phyloP scores from a whole-genome alignment of 495 filamentous ascomycete species.

The Penicillium cosmopolitanum region DNA sequence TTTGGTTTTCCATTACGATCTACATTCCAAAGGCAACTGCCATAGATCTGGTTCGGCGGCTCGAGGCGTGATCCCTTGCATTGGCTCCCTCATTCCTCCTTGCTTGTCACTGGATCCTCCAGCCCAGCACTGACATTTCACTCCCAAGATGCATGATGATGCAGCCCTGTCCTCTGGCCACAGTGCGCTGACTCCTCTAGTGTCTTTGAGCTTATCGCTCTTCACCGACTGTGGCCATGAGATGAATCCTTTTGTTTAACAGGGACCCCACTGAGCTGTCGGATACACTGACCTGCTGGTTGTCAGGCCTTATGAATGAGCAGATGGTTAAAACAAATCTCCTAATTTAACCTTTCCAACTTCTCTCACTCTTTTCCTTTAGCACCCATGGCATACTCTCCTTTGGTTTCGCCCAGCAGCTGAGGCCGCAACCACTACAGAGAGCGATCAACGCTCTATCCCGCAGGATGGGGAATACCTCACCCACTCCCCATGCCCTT shows the following conservation, averaged over 20 bases:
- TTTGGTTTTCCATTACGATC: constrained; percentile 18
- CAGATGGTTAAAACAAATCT: background rate
- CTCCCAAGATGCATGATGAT: constrained; percentile 21
- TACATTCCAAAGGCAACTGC: constrained; percentile 34
- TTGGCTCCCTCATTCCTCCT: constrained; percentile 25
- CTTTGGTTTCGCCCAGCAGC: background rate
- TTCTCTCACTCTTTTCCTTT: background rate
- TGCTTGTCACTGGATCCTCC: constrained; percentile 24
- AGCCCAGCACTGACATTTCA: constrained; percentile 23
- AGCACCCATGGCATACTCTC: background rate
- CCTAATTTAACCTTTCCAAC: background rate
- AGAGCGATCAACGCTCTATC: constrained; percentile 11
- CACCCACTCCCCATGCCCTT: constrained; percentile 38
- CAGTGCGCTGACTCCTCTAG: background rate
- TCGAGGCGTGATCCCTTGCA: constrained; percentile 30
- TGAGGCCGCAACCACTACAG: constrained; percentile 1
- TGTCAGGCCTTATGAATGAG: background rate
- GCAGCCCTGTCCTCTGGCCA: constrained; percentile 16
- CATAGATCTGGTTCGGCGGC: constrained; percentile 21
- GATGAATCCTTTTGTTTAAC: background rate
- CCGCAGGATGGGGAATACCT: constrained; percentile 38
- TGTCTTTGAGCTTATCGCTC: constrained; percentile 16
- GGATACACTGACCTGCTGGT: background rate
- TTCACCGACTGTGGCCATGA: constrained; percentile 17
- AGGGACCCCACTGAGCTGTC: background rate